Evolutionary conservation across 495 filamentous ascomycete species (phyloP), one percentile per base, ranked within the genome.

Genomic region (Podospora sp.): DNA sequence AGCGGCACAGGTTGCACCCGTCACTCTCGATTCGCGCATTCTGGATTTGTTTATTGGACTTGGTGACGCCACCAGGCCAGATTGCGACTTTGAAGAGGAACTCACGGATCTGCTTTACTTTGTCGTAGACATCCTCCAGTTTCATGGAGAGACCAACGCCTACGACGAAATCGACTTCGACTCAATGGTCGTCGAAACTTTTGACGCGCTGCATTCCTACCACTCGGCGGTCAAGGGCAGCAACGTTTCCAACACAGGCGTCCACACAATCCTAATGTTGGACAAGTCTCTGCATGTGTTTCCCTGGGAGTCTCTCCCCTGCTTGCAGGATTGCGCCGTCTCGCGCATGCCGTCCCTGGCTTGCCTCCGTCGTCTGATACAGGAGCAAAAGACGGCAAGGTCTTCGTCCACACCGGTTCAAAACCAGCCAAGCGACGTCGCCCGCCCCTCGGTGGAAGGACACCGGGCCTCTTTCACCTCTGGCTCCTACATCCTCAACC

Each of bases 111-210:
- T 99, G 57, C 84, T 99, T 0, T 97, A 97, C 76, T 98, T 97
- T 72, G 92, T 98, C 9, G 89, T 98, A 5, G 95, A 99, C 74
- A 94, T 98, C 59, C 80, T 98, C 27, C 96, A 98, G 77, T 99
- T 98, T 78, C 91, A 96, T 69, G 95, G 95, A 1, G 95, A 99
- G 78, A 86, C 89, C 33, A 98, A 98, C 76, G 95, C 96, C 1
- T 97, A 97, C 79, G 96, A 98, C 73, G 95, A 99, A 79, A 90
- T 99, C 71, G 94, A 99, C 75, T 94, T 97, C 69, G 95, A 99
- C 72, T 85, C 87, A 60, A 93, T 97, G 83, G 87, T 91, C 18
- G 82, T 97, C 20, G 92, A 95, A 49, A 92, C 91, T 0, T 83
- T 89, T 7, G 92, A 96, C 75, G 91, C 92, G 6, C 78, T 98